A percentile compares a stretch with the other conserved stretches of the same genome.
These are phyloP conservation scores for Debaryomyces fabryi DNA, from an alignment of 1,139 yeast genomes.

Conservation along the genomic window DNA sequence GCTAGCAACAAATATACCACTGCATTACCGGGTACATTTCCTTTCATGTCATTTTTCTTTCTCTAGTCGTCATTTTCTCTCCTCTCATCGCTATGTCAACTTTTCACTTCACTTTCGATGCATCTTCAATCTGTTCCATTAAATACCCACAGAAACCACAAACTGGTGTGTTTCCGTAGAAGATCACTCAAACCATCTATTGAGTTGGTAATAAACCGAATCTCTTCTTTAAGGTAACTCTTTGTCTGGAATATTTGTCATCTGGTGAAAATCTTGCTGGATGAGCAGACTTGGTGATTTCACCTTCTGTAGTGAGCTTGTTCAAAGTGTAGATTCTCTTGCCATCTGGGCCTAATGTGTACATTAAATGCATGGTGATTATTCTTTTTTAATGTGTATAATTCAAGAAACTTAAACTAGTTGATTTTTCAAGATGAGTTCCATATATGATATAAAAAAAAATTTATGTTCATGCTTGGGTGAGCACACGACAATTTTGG, in stretches of 20 bases:
- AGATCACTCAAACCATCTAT: constrained; percentile 27
- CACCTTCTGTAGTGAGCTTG: constrained; percentile 80
- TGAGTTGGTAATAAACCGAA: constrained; percentile 88
- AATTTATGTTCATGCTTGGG: constrained; percentile 4
- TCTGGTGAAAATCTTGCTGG: constrained; percentile 99
- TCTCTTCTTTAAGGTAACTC: constrained; percentile 97
- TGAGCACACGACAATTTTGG: constrained; percentile 4
- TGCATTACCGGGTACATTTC: no score
- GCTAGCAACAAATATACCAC: background rate
- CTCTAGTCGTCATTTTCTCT: background rate
- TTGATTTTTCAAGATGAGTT: constrained; percentile 11
- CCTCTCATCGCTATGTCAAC: background rate
- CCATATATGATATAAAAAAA: constrained; percentile 3
- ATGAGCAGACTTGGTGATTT: constrained; percentile 97
- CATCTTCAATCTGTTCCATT: background rate
- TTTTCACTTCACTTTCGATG: background rate
- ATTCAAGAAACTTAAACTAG: background rate
- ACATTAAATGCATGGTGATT: constrained; percentile 92
- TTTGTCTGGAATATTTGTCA: constrained; percentile 98
- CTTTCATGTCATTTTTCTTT: background rate
- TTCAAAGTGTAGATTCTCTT: constrained; percentile 92
- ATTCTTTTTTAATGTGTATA: background rate
- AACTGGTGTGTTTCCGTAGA: background rate
- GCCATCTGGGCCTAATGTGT: constrained; percentile 91
- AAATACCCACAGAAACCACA: background rate